A percentile compares a stretch with the other conserved stretches of the same genome.
These are phyloP conservation scores for Sonneratia caseolaris DNA, from an alignment of 345 rosid species.

Conservation along the genomic window DNA sequence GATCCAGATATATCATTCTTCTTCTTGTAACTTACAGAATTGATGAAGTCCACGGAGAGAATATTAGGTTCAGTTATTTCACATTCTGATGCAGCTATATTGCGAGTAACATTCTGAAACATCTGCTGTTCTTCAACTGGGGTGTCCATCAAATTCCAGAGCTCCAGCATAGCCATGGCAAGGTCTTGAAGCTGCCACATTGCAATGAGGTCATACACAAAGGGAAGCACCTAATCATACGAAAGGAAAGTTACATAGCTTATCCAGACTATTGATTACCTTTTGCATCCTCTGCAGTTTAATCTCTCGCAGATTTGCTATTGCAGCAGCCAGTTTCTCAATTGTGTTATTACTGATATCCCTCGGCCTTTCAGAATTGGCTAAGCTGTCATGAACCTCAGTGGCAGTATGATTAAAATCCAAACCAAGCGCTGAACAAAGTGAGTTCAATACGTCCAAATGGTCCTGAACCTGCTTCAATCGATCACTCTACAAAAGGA, in stretches of 20 bases:
- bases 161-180: constrained; percentile 79
- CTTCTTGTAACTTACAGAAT: constrained; percentile 39
- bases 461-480: constrained; percentile 49
- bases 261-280: constrained; percentile 27
- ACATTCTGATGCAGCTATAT: constrained; percentile 89
- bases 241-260: constrained; percentile 1
- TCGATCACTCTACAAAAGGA: constrained; percentile 47
- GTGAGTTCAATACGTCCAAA: constrained; percentile 31
- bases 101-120: constrained; percentile 82
- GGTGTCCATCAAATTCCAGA: constrained; percentile 98
- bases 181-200: constrained; percentile 90
- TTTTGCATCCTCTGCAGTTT: constrained; percentile 83
- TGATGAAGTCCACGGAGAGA: constrained; percentile 70
- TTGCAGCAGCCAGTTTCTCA: constrained; percentile 32
- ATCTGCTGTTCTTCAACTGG: constrained; percentile 89
- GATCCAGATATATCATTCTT: not conserved
- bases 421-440: constrained; percentile 69
- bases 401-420: constrained; percentile 45
- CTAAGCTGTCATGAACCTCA: constrained; percentile 48
- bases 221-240: not conserved
- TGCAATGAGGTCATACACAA: constrained; percentile 7
- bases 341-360: constrained; percentile 52
- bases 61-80: constrained; percentile 83
- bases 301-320: constrained; percentile 46
- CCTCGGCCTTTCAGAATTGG: constrained; percentile 40